Percentiles rank a stretch among this genome's conserved stretches.
These are phyloP conservation scores for Nakazawaea wyomingensis DNA, from an alignment of 805 yeast species.

Conservation along the genomic window DNA sequence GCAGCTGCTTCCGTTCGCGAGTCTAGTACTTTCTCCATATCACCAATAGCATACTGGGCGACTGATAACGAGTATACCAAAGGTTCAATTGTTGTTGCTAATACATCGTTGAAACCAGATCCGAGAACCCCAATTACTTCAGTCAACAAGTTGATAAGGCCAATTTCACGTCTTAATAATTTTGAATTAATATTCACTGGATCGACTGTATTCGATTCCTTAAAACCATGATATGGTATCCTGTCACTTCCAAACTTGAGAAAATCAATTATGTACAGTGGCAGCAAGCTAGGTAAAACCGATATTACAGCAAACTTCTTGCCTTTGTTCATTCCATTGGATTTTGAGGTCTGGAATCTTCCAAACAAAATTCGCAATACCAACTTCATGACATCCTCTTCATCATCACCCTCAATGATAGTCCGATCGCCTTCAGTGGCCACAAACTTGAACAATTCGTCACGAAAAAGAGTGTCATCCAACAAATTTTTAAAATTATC, in stretches of 20 bases:
- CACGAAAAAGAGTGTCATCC: constrained; percentile 81
- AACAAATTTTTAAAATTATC: constrained; percentile 70
- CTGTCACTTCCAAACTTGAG: constrained; percentile 56
- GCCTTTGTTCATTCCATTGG: constrained; percentile 67
- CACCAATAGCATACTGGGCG: constrained; percentile 41
- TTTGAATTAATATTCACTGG: constrained; percentile 21
- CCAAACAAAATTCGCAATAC: constrained; percentile 80
- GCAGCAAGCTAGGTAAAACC: constrained; percentile 52
- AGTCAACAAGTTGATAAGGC: constrained; percentile 57
- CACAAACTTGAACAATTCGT: constrained; percentile 68
- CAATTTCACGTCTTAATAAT: constrained; percentile 47
- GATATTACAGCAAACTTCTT: constrained; percentile 68
- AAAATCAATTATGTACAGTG: constrained; percentile 51
- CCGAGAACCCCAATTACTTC: constrained; percentile 60
- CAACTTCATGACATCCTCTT: constrained; percentile 57
- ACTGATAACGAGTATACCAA: constrained; percentile 48
- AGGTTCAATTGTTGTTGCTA: constrained; percentile 51
- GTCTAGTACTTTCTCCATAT: constrained; percentile 19
- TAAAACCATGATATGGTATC: constrained; percentile 35
- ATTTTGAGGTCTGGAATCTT: constrained; percentile 64
- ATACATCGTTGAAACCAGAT: constrained; percentile 41
- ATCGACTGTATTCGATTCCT: constrained; percentile 18
- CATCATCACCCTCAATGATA: constrained; percentile 58
- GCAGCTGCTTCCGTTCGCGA: constrained; percentile 39
- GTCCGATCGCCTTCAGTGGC: constrained; percentile 43